Evolutionary conservation across 768 basidiomycete species (phyloP).

Genomic region (Pleurotus eryngii): DNA sequence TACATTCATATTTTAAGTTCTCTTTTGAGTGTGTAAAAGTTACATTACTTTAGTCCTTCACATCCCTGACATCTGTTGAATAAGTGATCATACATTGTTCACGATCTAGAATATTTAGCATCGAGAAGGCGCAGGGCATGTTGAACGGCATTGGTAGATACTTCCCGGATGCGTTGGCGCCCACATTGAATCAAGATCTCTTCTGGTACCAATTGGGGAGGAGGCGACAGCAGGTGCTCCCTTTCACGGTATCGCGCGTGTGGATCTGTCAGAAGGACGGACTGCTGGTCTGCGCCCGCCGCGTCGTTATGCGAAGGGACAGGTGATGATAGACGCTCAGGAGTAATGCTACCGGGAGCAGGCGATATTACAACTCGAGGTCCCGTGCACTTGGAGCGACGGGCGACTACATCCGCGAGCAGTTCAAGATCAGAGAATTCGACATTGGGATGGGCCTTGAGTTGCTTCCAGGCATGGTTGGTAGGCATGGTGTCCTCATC

Average conservation of each 20-base stretch:
- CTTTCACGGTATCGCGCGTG: slow-evolving; percentile 40
- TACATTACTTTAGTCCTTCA: background rate
- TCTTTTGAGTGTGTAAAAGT: background rate
- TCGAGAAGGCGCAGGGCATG: slow-evolving; percentile 78
- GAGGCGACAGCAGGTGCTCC: slow-evolving; percentile 35
- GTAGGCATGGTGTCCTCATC: slow-evolving; percentile 62
- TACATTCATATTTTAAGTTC: background rate
- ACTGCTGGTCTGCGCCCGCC: slow-evolving; percentile 22
- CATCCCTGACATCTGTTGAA: background rate
- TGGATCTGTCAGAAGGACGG: slow-evolving; percentile 50
- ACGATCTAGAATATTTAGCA: slow-evolving; percentile 44
- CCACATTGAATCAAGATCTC: slow-evolving; percentile 63
- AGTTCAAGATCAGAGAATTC: slow-evolving; percentile 80
- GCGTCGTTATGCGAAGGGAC: slow-evolving; percentile 7
- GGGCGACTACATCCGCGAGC: slow-evolving; percentile 86
- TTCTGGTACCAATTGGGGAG: slow-evolving; percentile 56
- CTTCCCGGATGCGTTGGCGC: slow-evolving; percentile 58
- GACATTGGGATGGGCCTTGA: slow-evolving; percentile 88
- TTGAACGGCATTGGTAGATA: slow-evolving; percentile 67
- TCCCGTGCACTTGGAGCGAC: slow-evolving; percentile 73
- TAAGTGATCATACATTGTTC: slow-evolving; percentile 2
- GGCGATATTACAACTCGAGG: slow-evolving; percentile 60
- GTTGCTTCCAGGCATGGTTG: slow-evolving; percentile 77
- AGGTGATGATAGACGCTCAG: slow-evolving; percentile 42
- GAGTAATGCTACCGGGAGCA: slow-evolving; percentile 44